Base-by-base conservation (phyloP, 352 stramenopile genomes). In the Peronospora belbahrii region DNA sequence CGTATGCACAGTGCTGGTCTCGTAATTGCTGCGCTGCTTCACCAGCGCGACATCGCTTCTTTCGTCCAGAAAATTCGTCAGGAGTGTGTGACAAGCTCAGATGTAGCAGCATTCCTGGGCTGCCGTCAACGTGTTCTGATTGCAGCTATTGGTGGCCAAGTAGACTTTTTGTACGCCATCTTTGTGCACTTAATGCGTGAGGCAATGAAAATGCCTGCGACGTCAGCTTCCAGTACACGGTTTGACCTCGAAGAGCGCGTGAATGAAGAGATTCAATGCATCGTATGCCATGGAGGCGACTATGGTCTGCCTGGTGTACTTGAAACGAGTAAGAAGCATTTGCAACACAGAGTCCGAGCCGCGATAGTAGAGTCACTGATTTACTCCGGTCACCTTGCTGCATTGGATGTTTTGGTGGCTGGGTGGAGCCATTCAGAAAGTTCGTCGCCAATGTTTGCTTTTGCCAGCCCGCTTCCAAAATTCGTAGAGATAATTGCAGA, bases 401-500 rank as follows among this genome's bases (percentile, higher is more conserved):
- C 70, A 13, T 49, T 84, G 19, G 74, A 86, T n/a, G 84, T 84
- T 42, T 43, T 86, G 11, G 54, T 77, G 15, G 67, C 62, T 1
- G 50, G 62, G 2, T 88, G 76, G 76, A 71, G 50, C 8, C 49
- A 55, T 13, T 53, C 28, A 13, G 43, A 48, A 4, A 18, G 5
- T 5, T 40, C 39, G 11, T 51, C 30, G 8, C 22, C 50, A 25
- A 33, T 49, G 20, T 50, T 69, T 25, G 34, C 30, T 22, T 74
- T 73, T 24, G 49, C 51, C 0, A 85, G 62, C 22, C 64, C 71
- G 3, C 25, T 89, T 2, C 69, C 73, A 13, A 51, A 52, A n/a
- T 67, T 86, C 10, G 61, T 91, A 24, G 80, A 86, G 28, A 36
- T 62, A 1, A 79, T 87, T 13, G 60, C 66, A 2, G 77, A 88